Percentiles rank a stretch among this genome's conserved stretches.
Conservation (phyloP, 257 asterid species). For the Echium plantagineum region DNA sequence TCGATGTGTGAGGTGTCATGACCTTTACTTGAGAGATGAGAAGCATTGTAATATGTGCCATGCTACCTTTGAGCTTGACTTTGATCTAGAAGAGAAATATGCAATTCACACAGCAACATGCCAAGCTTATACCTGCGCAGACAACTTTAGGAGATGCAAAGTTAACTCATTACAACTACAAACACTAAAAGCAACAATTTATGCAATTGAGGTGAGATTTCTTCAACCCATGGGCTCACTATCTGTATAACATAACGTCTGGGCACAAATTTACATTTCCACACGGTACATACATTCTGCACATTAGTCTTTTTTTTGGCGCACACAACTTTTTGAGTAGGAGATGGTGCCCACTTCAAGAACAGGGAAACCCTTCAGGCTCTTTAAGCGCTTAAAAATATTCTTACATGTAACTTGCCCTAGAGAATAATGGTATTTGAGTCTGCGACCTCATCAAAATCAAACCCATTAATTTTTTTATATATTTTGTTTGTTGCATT, state of each 20-base stretch:
- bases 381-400: too few species aligned
- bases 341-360: too few species aligned
- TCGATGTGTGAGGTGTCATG: conserved; percentile 82
- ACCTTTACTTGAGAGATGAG: conserved; percentile 93
- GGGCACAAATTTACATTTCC: background rate
- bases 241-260: background rate
- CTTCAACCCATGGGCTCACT: conserved; percentile 1
- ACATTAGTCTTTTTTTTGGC: too few species aligned
- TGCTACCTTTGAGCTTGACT: conserved; percentile 88
- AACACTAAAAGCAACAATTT: conserved; percentile 89
- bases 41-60: conserved; percentile 92
- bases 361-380: too few species aligned
- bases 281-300: background rate
- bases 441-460: too few species aligned
- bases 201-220: conserved; percentile 76
- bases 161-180: conserved; percentile 67
- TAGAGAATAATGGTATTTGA: too few species aligned
- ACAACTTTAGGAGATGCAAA: conserved; percentile 35
- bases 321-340: too few species aligned
- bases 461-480: too few species aligned
- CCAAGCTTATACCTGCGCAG: conserved; percentile 29
- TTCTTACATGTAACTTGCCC: too few species aligned
- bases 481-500: too few species aligned
- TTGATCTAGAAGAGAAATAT: conserved; percentile 83
- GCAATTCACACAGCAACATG: conserved; percentile 82